phyloP scores from a whole-genome alignment of 2,329 filamentous ascomycete species.

The Microsporum canis region DNA sequence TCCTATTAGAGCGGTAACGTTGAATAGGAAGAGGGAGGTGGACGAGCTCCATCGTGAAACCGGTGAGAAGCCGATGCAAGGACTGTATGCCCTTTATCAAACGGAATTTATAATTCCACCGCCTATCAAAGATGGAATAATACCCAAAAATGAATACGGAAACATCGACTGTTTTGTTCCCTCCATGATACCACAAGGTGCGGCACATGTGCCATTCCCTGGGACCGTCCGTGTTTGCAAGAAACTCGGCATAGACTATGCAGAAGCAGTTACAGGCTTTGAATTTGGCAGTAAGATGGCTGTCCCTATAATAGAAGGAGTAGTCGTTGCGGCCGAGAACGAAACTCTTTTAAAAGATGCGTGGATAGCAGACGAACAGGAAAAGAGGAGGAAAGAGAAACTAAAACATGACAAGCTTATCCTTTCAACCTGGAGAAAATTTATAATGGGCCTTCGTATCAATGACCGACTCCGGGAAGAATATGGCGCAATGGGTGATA shows the following conservation, averaged over 20 bases:
- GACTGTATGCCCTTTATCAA: constrained; percentile 70
- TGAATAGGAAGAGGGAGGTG: constrained; percentile 75
- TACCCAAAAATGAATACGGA: constrained; percentile 88
- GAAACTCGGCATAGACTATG: constrained; percentile 72
- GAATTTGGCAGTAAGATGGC: constrained; percentile 93
- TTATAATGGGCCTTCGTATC: constrained; percentile 75
- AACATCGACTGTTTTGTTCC: constrained; percentile 95
- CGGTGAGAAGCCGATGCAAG: constrained; percentile 75
- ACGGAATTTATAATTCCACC: constrained; percentile 93
- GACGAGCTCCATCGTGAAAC: constrained; percentile 70
- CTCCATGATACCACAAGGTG: constrained; percentile 80
- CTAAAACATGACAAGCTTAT: constrained; percentile 67
- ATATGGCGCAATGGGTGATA: constrained; percentile 49
- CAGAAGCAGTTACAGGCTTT: constrained; percentile 90
- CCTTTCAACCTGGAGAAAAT: constrained; percentile 70
- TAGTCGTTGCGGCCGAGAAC: constrained; percentile 76
- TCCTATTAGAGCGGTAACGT: constrained; percentile 80
- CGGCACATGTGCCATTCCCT: constrained; percentile 68
- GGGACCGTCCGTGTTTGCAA: constrained; percentile 72
- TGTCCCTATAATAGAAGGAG: constrained; percentile 80
- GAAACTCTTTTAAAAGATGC: constrained; percentile 63
- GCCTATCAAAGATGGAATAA: constrained; percentile 70
- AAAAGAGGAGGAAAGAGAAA: constrained; percentile 66
- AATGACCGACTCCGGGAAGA: constrained; percentile 64
- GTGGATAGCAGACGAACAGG: constrained; percentile 64